Evolutionary conservation across 805 yeast genomes (phyloP).

Genomic region (Zygosaccharomyces pseudorouxii): DNA sequence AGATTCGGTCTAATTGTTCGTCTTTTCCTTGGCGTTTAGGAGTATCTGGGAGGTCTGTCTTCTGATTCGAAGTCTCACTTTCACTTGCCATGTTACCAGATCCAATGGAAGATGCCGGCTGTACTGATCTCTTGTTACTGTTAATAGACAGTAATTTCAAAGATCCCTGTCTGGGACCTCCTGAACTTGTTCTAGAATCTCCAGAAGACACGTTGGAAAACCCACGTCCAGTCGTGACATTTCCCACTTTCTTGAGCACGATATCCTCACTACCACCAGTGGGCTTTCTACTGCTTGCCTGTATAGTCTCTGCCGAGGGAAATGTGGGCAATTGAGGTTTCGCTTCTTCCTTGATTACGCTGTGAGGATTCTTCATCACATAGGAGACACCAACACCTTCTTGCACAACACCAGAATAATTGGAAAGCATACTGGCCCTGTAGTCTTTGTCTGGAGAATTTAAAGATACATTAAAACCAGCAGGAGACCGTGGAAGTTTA

Average conservation of each 20-base stretch:
- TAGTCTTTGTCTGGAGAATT: conserved; percentile 9
- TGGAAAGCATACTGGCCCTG: conserved; percentile 27
- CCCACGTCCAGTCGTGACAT: conserved; percentile 23
- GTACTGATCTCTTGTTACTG: conserved; percentile 14
- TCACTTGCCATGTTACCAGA: conserved; percentile 25
- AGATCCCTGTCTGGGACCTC: conserved; percentile 11
- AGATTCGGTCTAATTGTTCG: background rate
- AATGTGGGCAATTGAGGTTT: conserved; percentile 16
- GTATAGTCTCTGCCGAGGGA: conserved; percentile 14
- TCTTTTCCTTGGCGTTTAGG: background rate
- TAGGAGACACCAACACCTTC: conserved; percentile 34
- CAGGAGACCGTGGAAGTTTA: conserved; percentile 12
- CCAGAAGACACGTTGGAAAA: conserved; percentile 10
- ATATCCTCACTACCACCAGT: conserved; percentile 12
- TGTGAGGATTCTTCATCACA: conserved; percentile 20
- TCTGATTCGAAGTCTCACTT: conserved; percentile 21
- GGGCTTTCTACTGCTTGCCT: conserved; percentile 2
- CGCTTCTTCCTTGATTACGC: background rate
- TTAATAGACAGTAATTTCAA: conserved; percentile 15
- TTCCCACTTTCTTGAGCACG: conserved; percentile 17
- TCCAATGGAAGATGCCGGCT: conserved; percentile 16
- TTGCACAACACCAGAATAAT: conserved; percentile 32
- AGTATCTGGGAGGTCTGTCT: conserved; percentile 10
- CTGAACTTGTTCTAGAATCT: conserved; percentile 5
- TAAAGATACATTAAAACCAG: conserved; percentile 10